Conservation (phyloP, 305 asterid genomes). For the Nicotiana rustica region DNA sequence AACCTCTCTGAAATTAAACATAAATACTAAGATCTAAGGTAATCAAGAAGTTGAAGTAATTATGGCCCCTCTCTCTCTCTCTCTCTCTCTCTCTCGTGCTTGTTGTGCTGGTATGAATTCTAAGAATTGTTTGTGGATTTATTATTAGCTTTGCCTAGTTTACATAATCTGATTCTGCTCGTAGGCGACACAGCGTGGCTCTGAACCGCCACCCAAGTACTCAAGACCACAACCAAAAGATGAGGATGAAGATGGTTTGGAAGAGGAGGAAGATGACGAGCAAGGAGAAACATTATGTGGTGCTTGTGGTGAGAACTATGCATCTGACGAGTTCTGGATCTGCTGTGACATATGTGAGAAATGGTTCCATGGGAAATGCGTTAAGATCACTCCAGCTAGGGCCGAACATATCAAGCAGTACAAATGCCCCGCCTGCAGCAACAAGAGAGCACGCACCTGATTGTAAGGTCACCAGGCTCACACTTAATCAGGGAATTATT, state of each 20-base stretch:
- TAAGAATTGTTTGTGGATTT: neutral
- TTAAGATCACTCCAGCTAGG: conserved; percentile 49
- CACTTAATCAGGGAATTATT: neutral
- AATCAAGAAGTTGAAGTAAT: neutral
- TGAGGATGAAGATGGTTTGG: conserved; percentile 51
- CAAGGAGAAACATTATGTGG: conserved; percentile 52
- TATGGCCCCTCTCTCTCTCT: neutral
- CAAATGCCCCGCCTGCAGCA: conserved; percentile 50
- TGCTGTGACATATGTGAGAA: conserved; percentile 46
- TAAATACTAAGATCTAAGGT: neutral
- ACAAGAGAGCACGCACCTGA: conserved; percentile 42
- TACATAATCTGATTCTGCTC: conserved; percentile 22
- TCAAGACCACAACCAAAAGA: conserved; percentile 36
- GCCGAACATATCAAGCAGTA: conserved; percentile 50
- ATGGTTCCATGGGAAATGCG: conserved; percentile 53
- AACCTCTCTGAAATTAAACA: neutral
- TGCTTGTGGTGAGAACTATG: conserved; percentile 45
- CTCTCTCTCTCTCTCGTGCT: neutral
- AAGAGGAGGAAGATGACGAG: conserved; percentile 51
- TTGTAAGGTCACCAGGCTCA: neutral
- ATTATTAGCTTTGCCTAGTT: conserved; percentile 8
- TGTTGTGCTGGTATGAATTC: neutral
- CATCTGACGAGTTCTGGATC: conserved; percentile 46
- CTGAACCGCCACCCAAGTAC: conserved; percentile 41
- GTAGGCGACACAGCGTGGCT: conserved; percentile 45